Conservation (phyloP, 164 flowering plant genomes). For the Santalum album region DNA sequence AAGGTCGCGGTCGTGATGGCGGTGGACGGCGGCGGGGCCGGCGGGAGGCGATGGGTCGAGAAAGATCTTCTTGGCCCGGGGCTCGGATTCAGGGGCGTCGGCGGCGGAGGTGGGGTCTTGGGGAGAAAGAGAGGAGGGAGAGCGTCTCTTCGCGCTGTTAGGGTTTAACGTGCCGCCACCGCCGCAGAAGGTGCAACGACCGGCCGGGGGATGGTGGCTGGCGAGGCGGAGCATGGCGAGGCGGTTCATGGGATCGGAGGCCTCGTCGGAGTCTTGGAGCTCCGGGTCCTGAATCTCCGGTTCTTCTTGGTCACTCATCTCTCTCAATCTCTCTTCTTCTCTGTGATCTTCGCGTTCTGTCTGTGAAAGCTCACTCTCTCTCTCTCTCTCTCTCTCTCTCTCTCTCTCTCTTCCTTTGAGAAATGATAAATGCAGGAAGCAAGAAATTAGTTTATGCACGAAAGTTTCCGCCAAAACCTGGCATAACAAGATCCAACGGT, state of each 20-base stretch:
- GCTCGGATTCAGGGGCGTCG: background rate
- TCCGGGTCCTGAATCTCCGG: background rate
- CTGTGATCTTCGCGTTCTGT: too few relatives aligned
- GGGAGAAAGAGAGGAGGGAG: background rate
- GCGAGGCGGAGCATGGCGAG: background rate
- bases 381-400: too few relatives aligned
- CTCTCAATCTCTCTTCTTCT: background rate
- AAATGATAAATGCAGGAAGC: too few relatives aligned
- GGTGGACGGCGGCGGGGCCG: background rate
- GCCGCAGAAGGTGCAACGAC: too few relatives aligned
- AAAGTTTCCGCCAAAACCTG: too few relatives aligned
- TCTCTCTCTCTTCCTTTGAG: too few relatives aligned
- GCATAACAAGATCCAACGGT: too few relatives aligned
- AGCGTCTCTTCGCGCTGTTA: background rate
- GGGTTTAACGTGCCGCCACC: too few relatives aligned
- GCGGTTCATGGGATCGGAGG: background rate
- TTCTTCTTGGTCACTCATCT: background rate
- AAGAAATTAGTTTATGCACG: too few relatives aligned
- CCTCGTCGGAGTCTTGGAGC: background rate
- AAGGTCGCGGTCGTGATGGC: background rate
- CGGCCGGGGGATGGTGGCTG: background rate
- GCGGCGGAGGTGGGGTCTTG: background rate
- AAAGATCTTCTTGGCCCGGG: background rate
- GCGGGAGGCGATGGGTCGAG: background rate
- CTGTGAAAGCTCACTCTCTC: too few relatives aligned